Conservation (phyloP, 768 basidiomycete genomes). For the Boletus pseudo-olivaceus region DNA sequence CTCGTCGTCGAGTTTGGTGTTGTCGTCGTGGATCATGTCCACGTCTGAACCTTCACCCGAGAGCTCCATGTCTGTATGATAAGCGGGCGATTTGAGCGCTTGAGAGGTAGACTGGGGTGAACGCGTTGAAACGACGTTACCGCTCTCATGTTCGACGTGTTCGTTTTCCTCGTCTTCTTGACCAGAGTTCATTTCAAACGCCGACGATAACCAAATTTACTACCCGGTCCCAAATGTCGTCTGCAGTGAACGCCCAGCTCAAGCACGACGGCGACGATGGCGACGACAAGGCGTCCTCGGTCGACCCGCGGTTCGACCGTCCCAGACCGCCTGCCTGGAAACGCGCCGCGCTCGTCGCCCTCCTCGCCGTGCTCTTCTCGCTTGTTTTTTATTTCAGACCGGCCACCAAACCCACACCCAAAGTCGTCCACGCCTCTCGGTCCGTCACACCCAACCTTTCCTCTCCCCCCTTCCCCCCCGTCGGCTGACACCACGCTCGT, state of each 20-base stretch:
- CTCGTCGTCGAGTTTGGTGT: slow-evolving; percentile 33
- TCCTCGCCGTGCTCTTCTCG: slow-evolving; percentile 44
- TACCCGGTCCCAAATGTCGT: not conserved
- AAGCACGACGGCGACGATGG: slow-evolving; percentile 14
- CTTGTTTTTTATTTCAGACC: slow-evolving; percentile 35
- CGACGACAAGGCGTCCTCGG: not conserved
- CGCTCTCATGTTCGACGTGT: slow-evolving; percentile 1
- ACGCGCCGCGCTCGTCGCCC: slow-evolving; percentile 41
- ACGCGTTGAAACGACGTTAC: not conserved
- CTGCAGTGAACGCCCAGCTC: not conserved
- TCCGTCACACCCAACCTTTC: slow-evolving; percentile 39
- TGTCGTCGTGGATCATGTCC: slow-evolving; percentile 34
- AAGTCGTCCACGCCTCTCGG: slow-evolving; percentile 63
- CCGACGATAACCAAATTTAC: slow-evolving; percentile 7
- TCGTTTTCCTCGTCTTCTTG: slow-evolving; percentile 1
- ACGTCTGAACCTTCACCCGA: slow-evolving; percentile 29
- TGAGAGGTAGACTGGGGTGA: not conserved
- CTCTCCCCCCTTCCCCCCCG: too few species aligned
- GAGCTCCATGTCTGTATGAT: slow-evolving; percentile 21
- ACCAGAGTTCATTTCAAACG: slow-evolving; percentile 18
- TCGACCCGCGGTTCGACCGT: too few species aligned
- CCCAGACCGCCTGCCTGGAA: slow-evolving; percentile 45
- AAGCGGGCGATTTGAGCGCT: slow-evolving; percentile 1
- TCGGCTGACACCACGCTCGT: not conserved
- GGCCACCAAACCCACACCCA: slow-evolving; percentile 30